Base-by-base conservation (phyloP, 2,329 filamentous ascomycete species). In the Metarhizium album region DNA sequence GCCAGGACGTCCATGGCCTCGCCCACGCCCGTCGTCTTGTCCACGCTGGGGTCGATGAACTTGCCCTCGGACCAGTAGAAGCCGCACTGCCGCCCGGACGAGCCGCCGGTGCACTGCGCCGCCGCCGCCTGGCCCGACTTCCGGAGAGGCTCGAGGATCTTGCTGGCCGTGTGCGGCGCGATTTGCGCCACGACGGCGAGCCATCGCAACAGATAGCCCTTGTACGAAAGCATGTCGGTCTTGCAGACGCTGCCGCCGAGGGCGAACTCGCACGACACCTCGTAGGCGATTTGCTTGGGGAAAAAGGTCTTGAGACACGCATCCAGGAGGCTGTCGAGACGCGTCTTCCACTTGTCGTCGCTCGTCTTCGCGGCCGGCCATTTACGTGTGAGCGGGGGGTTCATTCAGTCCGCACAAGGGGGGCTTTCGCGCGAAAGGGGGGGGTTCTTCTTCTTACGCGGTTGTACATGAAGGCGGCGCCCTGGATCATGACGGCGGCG, bases 391-490 rank as follows among this genome's bases (percentile, higher is more conserved):
- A n/a, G 33, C 16, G 11, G 11, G 29, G 11, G 5, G 29, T 31
- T 31, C 11, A 13, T 16, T 35, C 3, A 3, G 11, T 13, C 29
- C 11, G 5, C 5, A 31, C 29, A 11, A 31, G 29, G 5, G 11
- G 11, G 29, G 29, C 11, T n/a, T n/a, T n/a, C n/a, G n/a, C n/a
- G n/a, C n/a, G n/a, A 31, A 31, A 11, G 29, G 29, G 29, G 29
- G 29, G 29, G 29, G 29, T 5, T 5, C 29, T 31, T 29, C 18
- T 7, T 3, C 67, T 53, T 53, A 69, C 67, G 42, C 59, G 69
- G 55, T 82, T 80, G 61, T 79, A 84, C 73, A 83, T 74, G 55
- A 72, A 74, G 0, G 80, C 78, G 0, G 75, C 74, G 2, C 80
- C 80, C 46, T 73, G 66, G 27, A 81, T 60, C 51, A 76, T 73